Percentiles rank a stretch among this genome's conserved stretches.
Evolutionary conservation across 768 basidiomycete genomes (phyloP).

Genomic region (Daedalea quercina): DNA sequence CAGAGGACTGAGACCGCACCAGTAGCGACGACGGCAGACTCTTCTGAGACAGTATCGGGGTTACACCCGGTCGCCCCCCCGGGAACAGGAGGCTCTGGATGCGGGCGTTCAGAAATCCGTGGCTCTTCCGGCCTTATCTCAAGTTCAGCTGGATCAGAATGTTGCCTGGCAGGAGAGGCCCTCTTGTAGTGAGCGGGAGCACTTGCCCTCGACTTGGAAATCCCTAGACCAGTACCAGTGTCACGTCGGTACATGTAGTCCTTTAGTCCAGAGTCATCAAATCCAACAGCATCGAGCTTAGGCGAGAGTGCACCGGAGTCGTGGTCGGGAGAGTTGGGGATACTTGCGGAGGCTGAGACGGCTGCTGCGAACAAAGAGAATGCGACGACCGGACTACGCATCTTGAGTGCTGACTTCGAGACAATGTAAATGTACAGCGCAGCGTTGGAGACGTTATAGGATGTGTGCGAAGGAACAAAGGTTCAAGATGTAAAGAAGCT

Average conservation of each 20-base stretch:
- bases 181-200: neutral
- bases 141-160: neutral
- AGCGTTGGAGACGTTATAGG: no score
- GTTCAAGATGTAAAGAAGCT: no score
- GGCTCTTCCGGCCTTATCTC: neutral
- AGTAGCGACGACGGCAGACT: no score
- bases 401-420: neutral
- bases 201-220: neutral
- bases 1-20: no score
- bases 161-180: neutral
- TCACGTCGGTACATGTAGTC: neutral
- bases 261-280: neutral
- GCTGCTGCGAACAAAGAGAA: constrained; percentile 18
- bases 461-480: no score
- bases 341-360: constrained; percentile 1
- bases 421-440: no score
- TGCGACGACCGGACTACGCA: constrained; percentile 18
- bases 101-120: neutral
- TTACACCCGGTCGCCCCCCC: neutral
- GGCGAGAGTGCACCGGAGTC: neutral
- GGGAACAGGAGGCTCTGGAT: neutral
- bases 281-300: neutral
- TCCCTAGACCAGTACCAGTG: neutral
- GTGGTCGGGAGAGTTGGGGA: neutral
- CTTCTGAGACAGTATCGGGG: neutral